phyloP scores from a whole-genome alignment of 495 filamentous ascomycete species.

The Venustampulla echinocandica region DNA sequence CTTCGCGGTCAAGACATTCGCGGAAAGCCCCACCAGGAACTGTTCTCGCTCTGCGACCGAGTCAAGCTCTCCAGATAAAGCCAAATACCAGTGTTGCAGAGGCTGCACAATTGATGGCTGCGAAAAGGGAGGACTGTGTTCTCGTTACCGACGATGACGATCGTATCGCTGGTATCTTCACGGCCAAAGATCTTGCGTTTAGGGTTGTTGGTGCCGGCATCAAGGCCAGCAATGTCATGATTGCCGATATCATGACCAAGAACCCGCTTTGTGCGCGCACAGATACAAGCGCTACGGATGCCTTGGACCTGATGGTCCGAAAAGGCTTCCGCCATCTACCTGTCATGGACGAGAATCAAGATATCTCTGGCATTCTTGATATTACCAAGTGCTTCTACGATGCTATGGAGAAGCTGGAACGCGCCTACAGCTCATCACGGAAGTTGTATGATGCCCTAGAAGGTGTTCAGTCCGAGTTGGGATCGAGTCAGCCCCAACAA shows the following conservation, averaged over 20 bases:
- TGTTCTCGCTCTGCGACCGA: slow-evolving; percentile 89
- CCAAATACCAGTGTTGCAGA: slow-evolving; percentile 89
- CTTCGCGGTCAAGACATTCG: slow-evolving; percentile 66
- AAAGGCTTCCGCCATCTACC: slow-evolving; percentile 97
- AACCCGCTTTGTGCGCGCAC: slow-evolving; percentile 96
- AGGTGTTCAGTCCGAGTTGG: slow-evolving; percentile 96
- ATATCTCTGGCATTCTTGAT: slow-evolving; percentile 96
- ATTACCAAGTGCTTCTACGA: slow-evolving; percentile 99
- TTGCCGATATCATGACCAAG: slow-evolving; percentile 99
- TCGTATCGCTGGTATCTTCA: slow-evolving; percentile 96
- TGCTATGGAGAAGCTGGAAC: slow-evolving; percentile 98
- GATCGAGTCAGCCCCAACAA: slow-evolving; percentile 92
- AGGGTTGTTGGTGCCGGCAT: slow-evolving; percentile 90
- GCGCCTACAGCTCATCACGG: slow-evolving; percentile 90
- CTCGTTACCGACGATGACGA: slow-evolving; percentile 98
- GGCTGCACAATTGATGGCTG: slow-evolving; percentile 97
- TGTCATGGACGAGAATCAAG: slow-evolving; percentile 99
- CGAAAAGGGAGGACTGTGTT: slow-evolving; percentile 98
- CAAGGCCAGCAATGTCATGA: slow-evolving; percentile 81
- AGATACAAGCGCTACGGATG: slow-evolving; percentile 96
- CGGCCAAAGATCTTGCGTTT: slow-evolving; percentile 96
- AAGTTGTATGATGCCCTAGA: slow-evolving; percentile 96
- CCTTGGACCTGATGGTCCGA: slow-evolving; percentile 92
- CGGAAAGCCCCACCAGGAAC: slow-evolving; percentile 94
- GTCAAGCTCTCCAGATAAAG: slow-evolving; percentile 95